phyloP scores from a whole-genome alignment of 192 early-diverging fungal species.

The Coemansia sp. region DNA sequence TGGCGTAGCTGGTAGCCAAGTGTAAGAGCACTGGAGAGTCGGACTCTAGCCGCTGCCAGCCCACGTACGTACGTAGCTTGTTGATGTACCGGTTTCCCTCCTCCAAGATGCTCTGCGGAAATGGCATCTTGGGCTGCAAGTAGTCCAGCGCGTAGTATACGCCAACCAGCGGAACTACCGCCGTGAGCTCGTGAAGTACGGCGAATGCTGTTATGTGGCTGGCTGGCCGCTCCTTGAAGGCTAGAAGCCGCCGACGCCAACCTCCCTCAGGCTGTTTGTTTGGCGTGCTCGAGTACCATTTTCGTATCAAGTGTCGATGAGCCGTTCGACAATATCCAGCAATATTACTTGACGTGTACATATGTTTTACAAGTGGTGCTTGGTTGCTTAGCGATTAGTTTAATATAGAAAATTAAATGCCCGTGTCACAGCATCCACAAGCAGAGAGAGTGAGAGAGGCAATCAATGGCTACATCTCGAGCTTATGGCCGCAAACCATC shows the following conservation, averaged over 20 bases:
- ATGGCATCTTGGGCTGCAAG: slow-evolving; percentile 62
- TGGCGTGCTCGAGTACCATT: not conserved
- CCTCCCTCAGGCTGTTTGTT: not conserved
- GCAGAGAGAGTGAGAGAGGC: not conserved
- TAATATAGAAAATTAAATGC: too few species aligned
- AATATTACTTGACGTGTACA: not conserved
- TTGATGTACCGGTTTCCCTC: slow-evolving; percentile 67
- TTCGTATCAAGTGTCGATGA: not conserved
- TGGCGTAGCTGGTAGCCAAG: slow-evolving; percentile 77
- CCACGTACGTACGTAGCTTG: slow-evolving; percentile 58
- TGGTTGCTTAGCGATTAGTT: too few species aligned
- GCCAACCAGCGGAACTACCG: slow-evolving; percentile 74
- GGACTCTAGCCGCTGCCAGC: slow-evolving; percentile 18
- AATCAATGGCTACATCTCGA: not conserved
- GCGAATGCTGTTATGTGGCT: slow-evolving; percentile 76
- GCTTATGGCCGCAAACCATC: not conserved
- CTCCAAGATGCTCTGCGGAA: slow-evolving; percentile 66
- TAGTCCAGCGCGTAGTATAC: slow-evolving; percentile 69
- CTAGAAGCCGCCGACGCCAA: slow-evolving; percentile 35
- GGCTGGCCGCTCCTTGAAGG: slow-evolving; percentile 68
- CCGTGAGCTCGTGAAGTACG: slow-evolving; percentile 89
- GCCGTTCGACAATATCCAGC: not conserved
- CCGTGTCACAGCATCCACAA: not conserved
- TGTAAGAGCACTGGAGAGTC: slow-evolving; percentile 66
- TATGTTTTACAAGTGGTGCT: not conserved